Base-by-base conservation (phyloP, 2,329 filamentous ascomycete species). In the Colletotrichum siamense region DNA sequence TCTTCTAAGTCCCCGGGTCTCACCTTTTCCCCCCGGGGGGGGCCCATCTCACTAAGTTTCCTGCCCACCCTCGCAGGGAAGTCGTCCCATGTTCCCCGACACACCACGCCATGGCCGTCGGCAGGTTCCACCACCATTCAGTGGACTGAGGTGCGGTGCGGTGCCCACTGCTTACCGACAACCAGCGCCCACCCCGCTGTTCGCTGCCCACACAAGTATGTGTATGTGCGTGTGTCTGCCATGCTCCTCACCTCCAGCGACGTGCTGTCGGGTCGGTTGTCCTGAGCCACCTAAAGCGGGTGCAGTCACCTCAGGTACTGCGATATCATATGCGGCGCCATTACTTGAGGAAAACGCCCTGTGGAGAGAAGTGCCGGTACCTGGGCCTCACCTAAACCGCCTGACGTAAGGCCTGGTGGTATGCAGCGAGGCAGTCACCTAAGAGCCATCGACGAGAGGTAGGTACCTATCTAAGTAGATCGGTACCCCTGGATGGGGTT, bases 31-130 rank as follows among this genome's bases (percentile, higher is more conserved):
- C 44, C 65, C 39, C 65, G 16, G 24, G 49, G 52, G 28, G 61
- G 61, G 26, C 59, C 39, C 26, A 63, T 67, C 61, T 61, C 49
- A 39, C 34, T 71, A 12, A 73, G 30, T 55, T 70, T 32, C 9
- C 49, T 34, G 32, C 28, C 49, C 52, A 52, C 52, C 28, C 10
- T 64, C 55, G 39, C 52, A 73, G 64, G 64, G 57, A 69, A 69
- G 64, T 73, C 70, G 64, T 76, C 73, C 70, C 73, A 76, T 76
- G 73, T 76, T 61, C 39, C 57, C 44, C 55, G 64, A 73, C 57
- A 64, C 36, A 73, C 70, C 57, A 76, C 55, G 62, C 69, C 69
- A 69, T 57, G 64, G 57, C 52, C 73, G 59, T 73, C 57, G 70
- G 57, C 64, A 69, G 57, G 57, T 44, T 68, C 63, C 73, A 75